Base-by-base conservation (phyloP, 1,284 basidiomycete genomes). In the Calocybe gambosa region DNA sequence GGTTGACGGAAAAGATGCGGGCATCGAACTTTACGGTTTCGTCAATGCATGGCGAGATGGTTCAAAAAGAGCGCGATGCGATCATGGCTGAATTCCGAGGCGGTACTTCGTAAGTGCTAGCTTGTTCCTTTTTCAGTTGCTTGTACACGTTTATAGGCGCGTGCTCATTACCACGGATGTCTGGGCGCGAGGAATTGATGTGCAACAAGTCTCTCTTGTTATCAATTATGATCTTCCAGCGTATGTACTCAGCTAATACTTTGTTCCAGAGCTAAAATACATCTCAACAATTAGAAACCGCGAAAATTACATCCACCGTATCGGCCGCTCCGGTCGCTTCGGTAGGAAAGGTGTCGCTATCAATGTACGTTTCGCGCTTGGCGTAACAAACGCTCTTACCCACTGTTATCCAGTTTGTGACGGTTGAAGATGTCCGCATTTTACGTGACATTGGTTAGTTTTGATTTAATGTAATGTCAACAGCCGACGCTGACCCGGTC, bases 21-120 rank as follows among this genome's bases (percentile, higher is more conserved):
- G 85, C 89, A 40, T 91, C 92, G 28, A 95, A 96, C 67, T 97
- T 98, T 61, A 97, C 94, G 15, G 93, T 96, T 20, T 91, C 89
- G 18, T 88, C 87, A n/a, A 93, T 94, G 90, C 93, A 96, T 55
- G 96, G 96, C 50, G 95, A 99, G 67, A 98, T 98, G 95, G 89
- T 87, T 10, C 96, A 99, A 68, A 95, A 95, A 68, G 94, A 99
- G 67, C 85, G 95, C 54, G 96, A 99, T 56, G 89, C 93, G 26
- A 98, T 99, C 65, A 99, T 99, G 96, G 82, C 85, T 47, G 96
- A 99, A 66, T 99, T 99, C 80, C 83, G 96, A 52, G 82, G 85
- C 48, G 95, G 95, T 57, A 88, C 89, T 56, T 93, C 90, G 83
- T 90, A 65, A 65, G 87, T 76, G 47, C 25, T 16, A 39, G 7